A percentile compares a stretch with the other conserved stretches of the same genome.
phyloP scores from a whole-genome alignment of 2,329 filamentous ascomycete genomes.

The Apiospora kogelbergensis region DNA sequence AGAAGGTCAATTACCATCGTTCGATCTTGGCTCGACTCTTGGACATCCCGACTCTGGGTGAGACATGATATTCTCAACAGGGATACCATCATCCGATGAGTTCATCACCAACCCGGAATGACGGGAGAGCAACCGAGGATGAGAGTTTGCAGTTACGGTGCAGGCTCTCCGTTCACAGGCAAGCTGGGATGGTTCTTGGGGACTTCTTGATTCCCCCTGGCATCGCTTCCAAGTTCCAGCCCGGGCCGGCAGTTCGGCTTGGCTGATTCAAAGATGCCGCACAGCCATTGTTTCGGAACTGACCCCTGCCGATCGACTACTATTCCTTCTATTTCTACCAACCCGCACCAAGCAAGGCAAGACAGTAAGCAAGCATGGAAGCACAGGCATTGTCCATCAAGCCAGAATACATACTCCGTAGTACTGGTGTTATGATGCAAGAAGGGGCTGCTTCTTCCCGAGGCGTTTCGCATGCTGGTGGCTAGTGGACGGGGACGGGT shows the following conservation, averaged over 20 bases:
- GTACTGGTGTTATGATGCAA: not conserved
- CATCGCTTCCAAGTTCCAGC: not conserved
- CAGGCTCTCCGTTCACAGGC: not conserved
- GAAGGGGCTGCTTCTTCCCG: not conserved
- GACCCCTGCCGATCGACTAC: not conserved
- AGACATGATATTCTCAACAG: not conserved
- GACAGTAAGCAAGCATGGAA: not conserved
- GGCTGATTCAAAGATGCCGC: not conserved
- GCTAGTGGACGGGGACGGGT: not conserved
- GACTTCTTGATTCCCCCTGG: not conserved
- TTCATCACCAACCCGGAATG: not conserved
- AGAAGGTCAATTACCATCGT: not conserved
- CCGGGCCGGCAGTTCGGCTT: not conserved
- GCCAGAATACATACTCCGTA: too few relatives aligned
- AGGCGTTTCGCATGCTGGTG: not conserved
- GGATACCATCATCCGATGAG: not conserved
- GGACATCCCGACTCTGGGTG: not conserved
- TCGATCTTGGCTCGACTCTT: not conserved
- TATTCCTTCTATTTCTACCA: too few relatives aligned
- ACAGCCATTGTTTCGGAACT: not conserved
- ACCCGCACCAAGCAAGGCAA: not conserved
- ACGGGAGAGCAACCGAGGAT: not conserved
- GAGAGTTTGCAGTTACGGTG: not conserved
- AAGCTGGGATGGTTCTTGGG: not conserved
- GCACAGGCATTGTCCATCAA: not conserved